Evolutionary conservation across 176 grass and related monocot species (phyloP).

Genomic region (Panicum miliaceum): DNA sequence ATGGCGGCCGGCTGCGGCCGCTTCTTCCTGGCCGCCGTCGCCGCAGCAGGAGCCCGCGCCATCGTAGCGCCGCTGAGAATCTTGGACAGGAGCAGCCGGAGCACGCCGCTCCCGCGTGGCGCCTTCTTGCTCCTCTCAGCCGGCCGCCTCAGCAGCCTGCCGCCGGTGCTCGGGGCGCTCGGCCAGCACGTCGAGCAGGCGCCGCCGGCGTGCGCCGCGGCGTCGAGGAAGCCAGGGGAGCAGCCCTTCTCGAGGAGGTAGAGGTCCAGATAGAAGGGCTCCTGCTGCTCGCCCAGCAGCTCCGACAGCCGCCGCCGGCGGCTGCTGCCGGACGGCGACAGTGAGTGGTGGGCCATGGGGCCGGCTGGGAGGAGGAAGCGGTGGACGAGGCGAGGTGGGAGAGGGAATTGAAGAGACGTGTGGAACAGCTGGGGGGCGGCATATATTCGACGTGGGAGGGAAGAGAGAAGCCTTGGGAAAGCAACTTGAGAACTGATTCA

Average conservation of each 20-base stretch:
- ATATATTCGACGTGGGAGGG: neutral
- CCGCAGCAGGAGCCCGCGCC: neutral
- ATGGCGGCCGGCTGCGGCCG: neutral
- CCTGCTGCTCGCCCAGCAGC: conserved; percentile 52
- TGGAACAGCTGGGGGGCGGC: neutral
- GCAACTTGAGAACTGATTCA: neutral
- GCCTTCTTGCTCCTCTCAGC: neutral
- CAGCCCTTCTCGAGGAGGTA: conserved; percentile 61
- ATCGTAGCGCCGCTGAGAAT: neutral
- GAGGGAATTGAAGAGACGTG: neutral
- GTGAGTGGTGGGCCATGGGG: conserved; percentile 19
- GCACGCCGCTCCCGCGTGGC: neutral
- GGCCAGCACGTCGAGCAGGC: conserved; percentile 42
- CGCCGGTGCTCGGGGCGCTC: neutral
- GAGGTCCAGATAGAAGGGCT: conserved; percentile 55
- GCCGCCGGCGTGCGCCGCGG: neutral
- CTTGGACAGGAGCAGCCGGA: conserved; percentile 35
- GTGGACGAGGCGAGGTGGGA: conserved; percentile 8
- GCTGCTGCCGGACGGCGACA: neutral
- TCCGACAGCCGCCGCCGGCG: conserved; percentile 35
- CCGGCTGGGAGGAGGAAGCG: neutral
- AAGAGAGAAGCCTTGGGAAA: neutral
- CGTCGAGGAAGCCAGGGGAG: conserved; percentile 22
- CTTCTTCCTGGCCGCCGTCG: neutral
- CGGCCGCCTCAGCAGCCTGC: neutral